These are phyloP conservation scores for Gynostemma pentaphyllum DNA, from an alignment of 306 rosid genomes.

Conservation along the genomic window DNA sequence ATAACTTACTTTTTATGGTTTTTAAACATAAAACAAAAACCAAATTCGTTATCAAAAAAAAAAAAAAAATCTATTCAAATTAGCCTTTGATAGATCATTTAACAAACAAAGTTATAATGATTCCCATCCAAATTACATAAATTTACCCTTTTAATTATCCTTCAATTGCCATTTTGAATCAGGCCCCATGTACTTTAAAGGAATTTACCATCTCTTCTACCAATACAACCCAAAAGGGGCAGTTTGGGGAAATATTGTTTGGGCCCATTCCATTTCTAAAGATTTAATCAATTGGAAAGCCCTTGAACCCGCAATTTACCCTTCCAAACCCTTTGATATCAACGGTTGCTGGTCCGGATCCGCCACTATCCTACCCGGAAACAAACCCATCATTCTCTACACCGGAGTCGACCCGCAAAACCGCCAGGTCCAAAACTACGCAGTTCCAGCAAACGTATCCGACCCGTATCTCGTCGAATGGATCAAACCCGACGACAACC, in stretches of 20 bases:
- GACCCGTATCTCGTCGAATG: conserved; percentile 52
- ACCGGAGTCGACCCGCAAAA: conserved; percentile 42
- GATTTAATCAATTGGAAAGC: conserved; percentile 67
- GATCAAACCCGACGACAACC: conserved; percentile 61
- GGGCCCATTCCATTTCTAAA: conserved; percentile 83
- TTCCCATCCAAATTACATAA: too few species aligned
- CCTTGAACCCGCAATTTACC: conserved; percentile 43
- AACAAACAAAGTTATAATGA: too few species aligned
- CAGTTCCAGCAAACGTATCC: conserved; percentile 42
- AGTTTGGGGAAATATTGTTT: conserved; percentile 87
- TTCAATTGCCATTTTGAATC: neutral
- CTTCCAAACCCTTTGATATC: conserved; percentile 61
- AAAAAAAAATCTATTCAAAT: too few species aligned
- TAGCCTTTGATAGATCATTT: too few species aligned
- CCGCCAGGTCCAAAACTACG: conserved; percentile 57
- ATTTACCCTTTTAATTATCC: neutral
- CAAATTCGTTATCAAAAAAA: too few species aligned
- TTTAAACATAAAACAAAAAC: too few species aligned
- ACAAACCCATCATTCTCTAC: conserved; percentile 58
- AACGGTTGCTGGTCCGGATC: conserved; percentile 93
- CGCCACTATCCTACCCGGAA: conserved; percentile 51
- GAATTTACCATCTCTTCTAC: conserved; percentile 72
- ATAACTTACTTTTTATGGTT: too few species aligned
- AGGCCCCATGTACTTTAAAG: conserved; percentile 73
- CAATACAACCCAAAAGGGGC: conserved; percentile 84